Evolutionary conservation across 352 stramenopile genomes (phyloP).

Genomic region (Globisporangium acanthophoron): DNA sequence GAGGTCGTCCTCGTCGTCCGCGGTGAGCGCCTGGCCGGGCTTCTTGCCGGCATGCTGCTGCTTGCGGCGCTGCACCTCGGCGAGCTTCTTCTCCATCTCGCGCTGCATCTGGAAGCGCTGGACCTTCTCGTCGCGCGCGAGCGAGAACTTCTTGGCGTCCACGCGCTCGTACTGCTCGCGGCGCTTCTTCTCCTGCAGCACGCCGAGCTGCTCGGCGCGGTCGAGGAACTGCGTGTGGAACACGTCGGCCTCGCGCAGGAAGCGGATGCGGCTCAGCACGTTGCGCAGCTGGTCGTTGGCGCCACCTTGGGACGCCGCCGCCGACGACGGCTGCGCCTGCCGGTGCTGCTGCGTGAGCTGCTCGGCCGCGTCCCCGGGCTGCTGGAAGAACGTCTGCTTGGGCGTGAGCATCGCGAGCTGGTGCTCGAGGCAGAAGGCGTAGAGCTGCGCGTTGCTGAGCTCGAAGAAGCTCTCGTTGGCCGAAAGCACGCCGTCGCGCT

Average conservation of each 20-base stretch:
- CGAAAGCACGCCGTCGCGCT: slow-evolving; percentile 59
- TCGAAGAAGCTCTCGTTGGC: slow-evolving; percentile 77
- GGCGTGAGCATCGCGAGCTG: slow-evolving; percentile 72
- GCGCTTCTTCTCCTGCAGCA: slow-evolving; percentile 65
- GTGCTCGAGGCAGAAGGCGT: slow-evolving; percentile 77
- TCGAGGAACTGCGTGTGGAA: slow-evolving; percentile 79
- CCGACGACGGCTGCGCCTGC: slow-evolving; percentile 7
- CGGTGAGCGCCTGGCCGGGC: slow-evolving; percentile 13
- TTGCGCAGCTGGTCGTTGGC: slow-evolving; percentile 53
- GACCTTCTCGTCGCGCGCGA: slow-evolving; percentile 77
- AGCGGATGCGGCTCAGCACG: slow-evolving; percentile 54
- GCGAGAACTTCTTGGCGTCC: slow-evolving; percentile 55
- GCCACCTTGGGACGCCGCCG: neutral
- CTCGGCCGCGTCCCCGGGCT: slow-evolving; percentile 10
- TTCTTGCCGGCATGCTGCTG: slow-evolving; percentile 20
- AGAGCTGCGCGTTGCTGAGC: slow-evolving; percentile 75
- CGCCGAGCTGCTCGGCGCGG: slow-evolving; percentile 46
- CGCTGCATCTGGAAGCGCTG: slow-evolving; percentile 74
- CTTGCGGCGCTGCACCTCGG: slow-evolving; percentile 43
- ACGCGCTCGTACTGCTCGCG: slow-evolving; percentile 74
- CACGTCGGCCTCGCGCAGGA: slow-evolving; percentile 65
- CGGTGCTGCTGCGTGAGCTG: slow-evolving; percentile 14
- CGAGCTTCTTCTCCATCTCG: slow-evolving; percentile 67
- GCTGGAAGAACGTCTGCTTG: slow-evolving; percentile 73
- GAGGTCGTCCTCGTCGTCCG: slow-evolving; percentile 27